phyloP scores from a whole-genome alignment of 2,329 filamentous ascomycete genomes.

The Apiospora kogelbergensis region DNA sequence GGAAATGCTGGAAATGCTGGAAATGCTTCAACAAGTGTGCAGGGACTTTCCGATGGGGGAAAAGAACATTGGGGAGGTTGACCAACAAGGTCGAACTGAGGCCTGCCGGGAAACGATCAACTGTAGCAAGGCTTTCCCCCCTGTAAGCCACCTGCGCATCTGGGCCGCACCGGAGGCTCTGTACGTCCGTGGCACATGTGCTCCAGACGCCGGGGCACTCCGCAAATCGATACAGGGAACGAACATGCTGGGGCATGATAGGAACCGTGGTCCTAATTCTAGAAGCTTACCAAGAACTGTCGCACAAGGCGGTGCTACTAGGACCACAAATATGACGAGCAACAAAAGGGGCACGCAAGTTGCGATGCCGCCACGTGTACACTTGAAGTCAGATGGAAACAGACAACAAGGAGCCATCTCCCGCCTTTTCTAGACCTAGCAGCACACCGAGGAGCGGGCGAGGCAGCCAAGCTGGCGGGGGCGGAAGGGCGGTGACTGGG shows the following conservation, averaged over 20 bases:
- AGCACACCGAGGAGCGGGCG: background rate
- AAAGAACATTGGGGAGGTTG: background rate
- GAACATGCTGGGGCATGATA: background rate
- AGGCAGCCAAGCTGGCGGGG: background rate
- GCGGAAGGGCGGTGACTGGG: conserved; percentile 6
- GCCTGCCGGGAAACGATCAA: background rate
- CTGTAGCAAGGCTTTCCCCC: background rate
- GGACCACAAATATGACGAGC: background rate
- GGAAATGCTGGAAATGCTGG: too few species aligned
- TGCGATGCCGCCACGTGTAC: background rate
- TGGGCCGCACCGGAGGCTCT: background rate
- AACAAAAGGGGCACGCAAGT: background rate
- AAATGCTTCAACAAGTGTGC: too few species aligned
- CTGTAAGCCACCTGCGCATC: background rate
- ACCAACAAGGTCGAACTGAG: background rate
- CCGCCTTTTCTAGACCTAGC: background rate
- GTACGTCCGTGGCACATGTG: background rate
- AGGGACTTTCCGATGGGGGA: background rate
- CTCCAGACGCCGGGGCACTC: background rate
- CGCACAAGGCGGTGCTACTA: background rate
- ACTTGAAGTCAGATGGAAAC: background rate
- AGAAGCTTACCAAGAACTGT: background rate
- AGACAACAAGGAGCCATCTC: background rate
- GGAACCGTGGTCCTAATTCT: background rate
- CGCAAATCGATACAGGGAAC: background rate